A percentile compares a stretch with the other conserved stretches of the same genome.
Evolutionary conservation across 495 filamentous ascomycete species (phyloP).

Genomic region (Achaetomiella virescens): DNA sequence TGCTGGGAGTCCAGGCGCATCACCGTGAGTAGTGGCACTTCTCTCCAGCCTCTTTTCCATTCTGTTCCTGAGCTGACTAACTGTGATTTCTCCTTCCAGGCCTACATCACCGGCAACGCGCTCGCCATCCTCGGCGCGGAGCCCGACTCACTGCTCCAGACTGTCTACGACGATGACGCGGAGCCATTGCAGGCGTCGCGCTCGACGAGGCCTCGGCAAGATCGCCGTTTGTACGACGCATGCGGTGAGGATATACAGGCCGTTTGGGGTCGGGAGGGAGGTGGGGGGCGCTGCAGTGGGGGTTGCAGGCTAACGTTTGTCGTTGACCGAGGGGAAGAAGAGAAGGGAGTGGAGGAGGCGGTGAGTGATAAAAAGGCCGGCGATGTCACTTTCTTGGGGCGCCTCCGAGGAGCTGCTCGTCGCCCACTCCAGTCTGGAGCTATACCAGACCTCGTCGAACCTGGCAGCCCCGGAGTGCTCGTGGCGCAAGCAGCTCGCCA

Average conservation of each 20-base stretch:
- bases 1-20: constrained; percentile 75
- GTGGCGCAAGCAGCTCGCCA: constrained; percentile 72
- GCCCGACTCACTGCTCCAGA: too few relatives aligned
- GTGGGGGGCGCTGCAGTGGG: constrained; percentile 59
- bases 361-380: constrained; percentile 14
- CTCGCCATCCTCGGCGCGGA: constrained; percentile 75
- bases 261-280: constrained; percentile 50
- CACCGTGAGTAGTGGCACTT: constrained; percentile 53
- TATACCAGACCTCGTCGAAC: constrained; percentile 55
- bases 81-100: constrained; percentile 39
- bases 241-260: constrained; percentile 71
- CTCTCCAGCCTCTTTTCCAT: neutral
- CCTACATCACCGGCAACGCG: constrained; percentile 83
- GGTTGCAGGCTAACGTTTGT: constrained; percentile 40
- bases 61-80: neutral
- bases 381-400: constrained; percentile 78
- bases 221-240: constrained; percentile 65
- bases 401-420: constrained; percentile 73
- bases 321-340: constrained; percentile 16
- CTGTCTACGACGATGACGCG: too few relatives aligned
- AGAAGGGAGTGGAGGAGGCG: neutral
- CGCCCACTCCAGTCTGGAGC: constrained; percentile 61
- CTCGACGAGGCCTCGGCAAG: constrained; percentile 76
- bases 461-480: constrained; percentile 42
- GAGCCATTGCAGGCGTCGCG: too few relatives aligned